Base-by-base conservation (phyloP, 2,329 filamentous ascomycete species). In the Diaporthe ampelina region DNA sequence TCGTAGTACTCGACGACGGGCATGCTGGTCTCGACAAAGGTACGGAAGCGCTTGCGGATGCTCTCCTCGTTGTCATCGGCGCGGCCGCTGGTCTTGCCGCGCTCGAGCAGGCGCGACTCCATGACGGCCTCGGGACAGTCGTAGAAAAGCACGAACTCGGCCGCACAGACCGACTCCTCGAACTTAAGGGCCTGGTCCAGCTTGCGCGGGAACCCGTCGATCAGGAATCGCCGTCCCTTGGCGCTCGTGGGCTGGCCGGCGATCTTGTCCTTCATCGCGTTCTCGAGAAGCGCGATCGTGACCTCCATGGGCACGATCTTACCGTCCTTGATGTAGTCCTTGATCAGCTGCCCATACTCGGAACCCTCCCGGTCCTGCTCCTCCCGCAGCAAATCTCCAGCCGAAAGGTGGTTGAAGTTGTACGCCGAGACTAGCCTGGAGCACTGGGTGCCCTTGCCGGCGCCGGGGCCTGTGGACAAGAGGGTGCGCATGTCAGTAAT, bases 251-350 rank as follows among this genome's bases (percentile, higher is more conserved):
- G 35, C 10, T 86, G 84, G 73, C 88, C 84, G 73, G 87, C 81
- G 70, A 98, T 90, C 17, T 90, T 88, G 11, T 89, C 91, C 73
- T 88, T 89, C 94, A 99, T 98, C 74, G 95, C 95, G 84, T 98
- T 97, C 85, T 98, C 95, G 57, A 99, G 90, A 48, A 99, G 86
- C 80, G 95, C 93, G 75, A 99, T 93, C 7, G 97, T 99, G 68
- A 98, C 95, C 84, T 98, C 96, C 94, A 98, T 97, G n/a, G 97
- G 97, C 77, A 99, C 97, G 83, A 99, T 99, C 79, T 92, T 92
- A 75, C 97, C 97, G 82, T 99, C 93, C 81, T 93, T 94, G 88
- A 99, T 99, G 87, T 97, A 95, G 79, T 93, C 90, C 83, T 93
- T 93, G 89, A 99, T 99, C 86, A 98, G 89, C 78, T 95, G 91